Evolutionary conservation across 192 early-diverging fungal genomes (phyloP), one percentile per base, ranked within the genome.

Genomic region (Phycomyces blakesleeanus): DNA sequence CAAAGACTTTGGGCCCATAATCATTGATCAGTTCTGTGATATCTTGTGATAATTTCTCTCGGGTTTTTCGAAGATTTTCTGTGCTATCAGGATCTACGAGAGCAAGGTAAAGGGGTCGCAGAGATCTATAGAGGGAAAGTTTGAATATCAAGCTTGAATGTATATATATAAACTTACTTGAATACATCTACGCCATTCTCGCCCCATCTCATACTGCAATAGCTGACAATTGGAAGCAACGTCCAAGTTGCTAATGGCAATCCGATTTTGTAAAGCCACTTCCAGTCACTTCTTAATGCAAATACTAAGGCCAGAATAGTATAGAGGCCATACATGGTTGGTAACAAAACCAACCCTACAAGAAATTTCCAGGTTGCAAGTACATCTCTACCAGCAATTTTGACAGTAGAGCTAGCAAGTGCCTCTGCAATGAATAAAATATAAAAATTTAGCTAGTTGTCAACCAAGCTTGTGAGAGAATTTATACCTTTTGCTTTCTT

Each of bases 311-410:
- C 83, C 18, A 91, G 57, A 27, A 89, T 57, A 3, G 87, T 81
- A 68, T 93, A 93, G 0, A 81, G 62, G 3, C 83, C 79, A 68
- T 93, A 93, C 25, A 91, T 75, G 11, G 80, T 60, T 4, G 93
- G 93, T 34, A 88, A 83, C 24, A 95, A 76, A 0, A 83, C 91
- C 26, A 90, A 69, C 16, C 84, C 86, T 24, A 93, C 86, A 15
- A 94, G 72, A 21, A 94, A 80, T 73, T 98, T 98, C 97, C 96
- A 98, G 2, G 97, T 97, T 0, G 92, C 93, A 15, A 99, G 78
- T 15, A 99, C 97, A 67, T 99, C 97, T 54, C 89, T 83, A 24
- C 93, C 97, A 60, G 87, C 85, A 70, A 99, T 88, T 68, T 99
- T 99, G 42, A 99, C 94, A 18, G 85, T 89, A 10, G 94, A 96